Percentiles rank a stretch among this genome's conserved stretches.
These are phyloP conservation scores for Stachybotrys elegans DNA, from an alignment of 2,329 filamentous ascomycete species.

Conservation along the genomic window DNA sequence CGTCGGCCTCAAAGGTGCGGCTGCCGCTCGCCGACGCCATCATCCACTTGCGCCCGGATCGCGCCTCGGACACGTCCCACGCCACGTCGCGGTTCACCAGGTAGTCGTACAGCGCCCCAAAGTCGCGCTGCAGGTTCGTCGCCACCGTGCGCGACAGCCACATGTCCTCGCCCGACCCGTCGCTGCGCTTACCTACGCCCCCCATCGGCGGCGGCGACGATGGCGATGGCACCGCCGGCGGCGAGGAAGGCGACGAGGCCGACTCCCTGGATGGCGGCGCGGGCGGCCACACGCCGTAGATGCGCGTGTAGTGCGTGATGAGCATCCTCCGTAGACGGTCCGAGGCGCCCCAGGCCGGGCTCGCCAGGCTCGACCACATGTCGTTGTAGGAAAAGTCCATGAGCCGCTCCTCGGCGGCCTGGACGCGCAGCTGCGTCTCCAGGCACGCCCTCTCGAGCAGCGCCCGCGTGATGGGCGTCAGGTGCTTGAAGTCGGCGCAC, in stretches of 20 bases:
- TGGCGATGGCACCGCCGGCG: constrained; percentile 6
- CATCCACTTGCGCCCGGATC: constrained; percentile 59
- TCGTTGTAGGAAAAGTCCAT: constrained; percentile 54
- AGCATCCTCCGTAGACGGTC: constrained; percentile 59
- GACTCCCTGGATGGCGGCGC: too few species aligned
- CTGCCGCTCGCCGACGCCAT: constrained; percentile 47
- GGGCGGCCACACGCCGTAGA: constrained; percentile 60
- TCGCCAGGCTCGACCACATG: constrained; percentile 47
- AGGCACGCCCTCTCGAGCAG: constrained; percentile 58
- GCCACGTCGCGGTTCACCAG: constrained; percentile 61
- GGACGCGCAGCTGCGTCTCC: constrained; percentile 56
- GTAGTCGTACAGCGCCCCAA: constrained; percentile 66
- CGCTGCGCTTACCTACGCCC: not conserved
- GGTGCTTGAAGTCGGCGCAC: constrained; percentile 49
- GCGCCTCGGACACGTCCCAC: constrained; percentile 60
- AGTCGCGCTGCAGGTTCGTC: constrained; percentile 57
- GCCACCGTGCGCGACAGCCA: constrained; percentile 59
- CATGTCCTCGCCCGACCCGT: constrained; percentile 34
- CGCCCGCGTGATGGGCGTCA: constrained; percentile 58
- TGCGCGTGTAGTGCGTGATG: constrained; percentile 47
- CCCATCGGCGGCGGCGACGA: constrained; percentile 3
- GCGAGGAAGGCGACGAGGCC: too few species aligned
- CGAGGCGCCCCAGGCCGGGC: constrained; percentile 48
- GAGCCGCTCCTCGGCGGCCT: constrained; percentile 58
- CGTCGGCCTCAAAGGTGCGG: constrained; percentile 43